Base-by-base conservation (phyloP, 495 filamentous ascomycete species). In the Hapsidospora chrysogenum region DNA sequence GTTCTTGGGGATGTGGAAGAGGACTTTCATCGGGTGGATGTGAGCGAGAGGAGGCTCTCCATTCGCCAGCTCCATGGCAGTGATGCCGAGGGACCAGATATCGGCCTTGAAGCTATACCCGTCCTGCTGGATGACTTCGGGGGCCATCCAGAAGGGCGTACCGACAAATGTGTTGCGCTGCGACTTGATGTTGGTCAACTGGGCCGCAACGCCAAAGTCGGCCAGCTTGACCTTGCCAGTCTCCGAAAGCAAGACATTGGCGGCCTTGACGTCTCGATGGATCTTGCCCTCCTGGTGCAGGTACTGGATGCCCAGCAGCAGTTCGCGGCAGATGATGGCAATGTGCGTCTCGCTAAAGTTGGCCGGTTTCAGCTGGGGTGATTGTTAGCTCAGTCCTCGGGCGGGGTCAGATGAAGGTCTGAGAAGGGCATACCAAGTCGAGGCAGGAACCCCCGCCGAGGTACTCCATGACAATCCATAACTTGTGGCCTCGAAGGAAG, bases 401-500 rank as follows among this genome's bases (percentile, higher is more conserved):
- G 9, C 17, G 1, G 8, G 4, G 13, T 16, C n/a, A 31, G 22
- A 16, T 25, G 32, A 2, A 16, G 16, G 25, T 29, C 10, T 25
- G 9, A 22, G 17, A 16, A 31, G 23, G 19, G 28, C 50, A 35
- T 71, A 89, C 85, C 63, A 96, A 50, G 54, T 96, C 87, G 23
- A 92, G 65, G 54, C 87, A 93, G 10, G 85, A 94, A 26, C 87
- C 87, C 37, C 87, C 87, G 0, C 86, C 86, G 21, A 93, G 64
- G 49, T 80, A 97, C 58, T 97, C 89, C 89, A 97, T 97, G 33
- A 97, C 85, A 48, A 97, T 97, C 89, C 89, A 97, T 57, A 97
- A 60, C 56, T 97, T 94, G 45, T 83, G 79, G 19, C 89, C 89
- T 45, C 85, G 78, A 14, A 96, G 63, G 53, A 94, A 97, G 51